Base-by-base conservation (phyloP, 148 eudicot species). In the Silene latifolia region DNA sequence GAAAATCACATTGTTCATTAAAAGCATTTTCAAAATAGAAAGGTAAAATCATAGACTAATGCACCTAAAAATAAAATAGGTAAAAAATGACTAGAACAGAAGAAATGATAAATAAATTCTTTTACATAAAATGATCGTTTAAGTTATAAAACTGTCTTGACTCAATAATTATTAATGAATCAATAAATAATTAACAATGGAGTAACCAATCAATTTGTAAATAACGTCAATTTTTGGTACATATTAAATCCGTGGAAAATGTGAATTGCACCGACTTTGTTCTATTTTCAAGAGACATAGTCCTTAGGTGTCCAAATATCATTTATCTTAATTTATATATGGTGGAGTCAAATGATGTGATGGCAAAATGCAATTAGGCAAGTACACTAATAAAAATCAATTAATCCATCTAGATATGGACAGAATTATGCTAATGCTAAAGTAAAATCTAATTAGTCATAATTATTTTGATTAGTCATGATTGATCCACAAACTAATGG, bases 231-330 rank as follows among this genome's bases (percentile, higher is more conserved):
- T 67, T 15, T 39, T n/a, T n/a, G n/a, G n/a, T n/a, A n/a, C n/a
- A n/a, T n/a, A n/a, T n/a, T n/a, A n/a, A n/a, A n/a, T n/a, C n/a
- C n/a, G n/a, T n/a, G n/a, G n/a, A n/a, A n/a, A 35, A 35, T 35
- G 6, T 35, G 64, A 44, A 4, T 44, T 67, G 7, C 27, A 68
- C 72, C 72, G 72, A 68, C 72, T 1, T 68, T 44, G 23, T 47
- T 46, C 56, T 19, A 47, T 44, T 19, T 44, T 44, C 19, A 20
- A 68, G 23, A 24, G 47, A 65, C 39, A 7, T 46, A 65, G 47
- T 64, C 19, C 3, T 42, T 46, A 32, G 27, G 67, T 64, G 67
- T 64, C 67, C 67, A 64, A 15, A 25, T 27, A 5, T 27, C 0
- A n/a, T n/a, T n/a, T n/a, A n/a, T n/a, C n/a, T n/a, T 8, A 3